Percentiles rank a stretch among this genome's conserved stretches.
phyloP scores from a whole-genome alignment of 768 basidiomycete species.

The Tylopilus rubrobrunneus region DNA sequence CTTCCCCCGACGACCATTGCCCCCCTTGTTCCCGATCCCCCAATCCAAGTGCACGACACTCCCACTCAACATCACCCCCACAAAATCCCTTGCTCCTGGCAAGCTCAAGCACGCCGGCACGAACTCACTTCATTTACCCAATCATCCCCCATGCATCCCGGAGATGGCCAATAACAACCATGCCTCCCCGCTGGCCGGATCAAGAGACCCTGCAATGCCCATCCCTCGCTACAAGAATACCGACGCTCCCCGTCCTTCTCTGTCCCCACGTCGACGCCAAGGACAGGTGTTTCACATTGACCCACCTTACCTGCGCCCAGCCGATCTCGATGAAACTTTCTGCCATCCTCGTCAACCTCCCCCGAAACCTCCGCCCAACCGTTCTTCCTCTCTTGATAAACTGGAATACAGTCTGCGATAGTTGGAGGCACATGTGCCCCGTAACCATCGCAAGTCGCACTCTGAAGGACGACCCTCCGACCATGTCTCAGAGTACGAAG shows the following conservation, averaged over 20 bases:
- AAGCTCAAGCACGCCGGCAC: background rate
- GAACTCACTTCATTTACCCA: background rate
- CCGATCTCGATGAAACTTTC: conserved; percentile 8
- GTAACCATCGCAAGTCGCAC: too few species aligned
- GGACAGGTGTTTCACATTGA: conserved; percentile 26
- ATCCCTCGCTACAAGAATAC: conserved; percentile 9
- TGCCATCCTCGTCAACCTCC: too few species aligned
- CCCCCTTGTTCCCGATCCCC: background rate
- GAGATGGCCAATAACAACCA: background rate
- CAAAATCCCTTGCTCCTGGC: too few species aligned
- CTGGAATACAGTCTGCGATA: conserved; percentile 33
- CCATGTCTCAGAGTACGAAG: conserved; percentile 1
- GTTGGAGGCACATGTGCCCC: conserved; percentile 29
- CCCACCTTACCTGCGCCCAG: background rate
- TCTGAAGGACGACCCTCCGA: conserved; percentile 3
- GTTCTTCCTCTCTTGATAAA: conserved; percentile 31
- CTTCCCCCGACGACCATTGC: background rate
- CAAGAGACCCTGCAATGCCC: too few species aligned
- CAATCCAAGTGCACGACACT: conserved; percentile 8
- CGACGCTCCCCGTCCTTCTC: too few species aligned
- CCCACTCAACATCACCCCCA: conserved; percentile 18
- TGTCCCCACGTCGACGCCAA: conserved; percentile 19
- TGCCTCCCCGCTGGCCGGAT: background rate
- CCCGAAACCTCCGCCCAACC: conserved; percentile 22
- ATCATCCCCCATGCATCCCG: background rate